phyloP scores from a whole-genome alignment of 495 filamentous ascomycete species.

The Endocarpon pusillum region DNA sequence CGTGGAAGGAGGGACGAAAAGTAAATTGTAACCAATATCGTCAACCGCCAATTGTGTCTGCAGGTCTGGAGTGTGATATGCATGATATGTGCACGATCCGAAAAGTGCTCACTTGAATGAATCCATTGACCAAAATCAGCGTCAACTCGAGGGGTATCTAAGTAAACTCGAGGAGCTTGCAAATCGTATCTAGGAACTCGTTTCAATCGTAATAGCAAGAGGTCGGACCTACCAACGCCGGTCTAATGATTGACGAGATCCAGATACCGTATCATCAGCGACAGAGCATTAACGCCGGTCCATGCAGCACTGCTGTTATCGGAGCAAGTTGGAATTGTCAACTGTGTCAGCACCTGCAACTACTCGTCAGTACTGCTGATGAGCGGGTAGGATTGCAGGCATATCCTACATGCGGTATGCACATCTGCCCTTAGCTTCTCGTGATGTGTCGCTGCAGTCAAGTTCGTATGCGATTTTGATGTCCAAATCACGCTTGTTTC shows the following conservation, averaged over 20 bases:
- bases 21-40: conserved; percentile 37
- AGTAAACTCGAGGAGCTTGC: conserved; percentile 34
- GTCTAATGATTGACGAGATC: no score
- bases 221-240: no score
- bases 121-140: conserved; percentile 28
- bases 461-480: conserved; percentile 74
- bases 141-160: conserved; percentile 37
- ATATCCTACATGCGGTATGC: conserved; percentile 84
- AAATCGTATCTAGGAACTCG: conserved; percentile 20
- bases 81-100: neutral
- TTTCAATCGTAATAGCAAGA: no score
- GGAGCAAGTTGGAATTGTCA: no score
- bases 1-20: conserved; percentile 29
- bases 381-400: neutral
- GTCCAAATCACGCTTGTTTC: conserved; percentile 89
- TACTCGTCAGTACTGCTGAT: neutral
- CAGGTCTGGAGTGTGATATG: neutral
- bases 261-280: no score
- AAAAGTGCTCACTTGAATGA: neutral
- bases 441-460: conserved; percentile 50
- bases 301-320: no score
- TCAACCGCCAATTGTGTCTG: neutral
- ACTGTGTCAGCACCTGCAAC: no score
- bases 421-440: conserved; percentile 50
- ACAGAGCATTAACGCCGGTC: no score